phyloP scores from a whole-genome alignment of 2,329 filamentous ascomycete species.

The Chaetomiaceae sp. region DNA sequence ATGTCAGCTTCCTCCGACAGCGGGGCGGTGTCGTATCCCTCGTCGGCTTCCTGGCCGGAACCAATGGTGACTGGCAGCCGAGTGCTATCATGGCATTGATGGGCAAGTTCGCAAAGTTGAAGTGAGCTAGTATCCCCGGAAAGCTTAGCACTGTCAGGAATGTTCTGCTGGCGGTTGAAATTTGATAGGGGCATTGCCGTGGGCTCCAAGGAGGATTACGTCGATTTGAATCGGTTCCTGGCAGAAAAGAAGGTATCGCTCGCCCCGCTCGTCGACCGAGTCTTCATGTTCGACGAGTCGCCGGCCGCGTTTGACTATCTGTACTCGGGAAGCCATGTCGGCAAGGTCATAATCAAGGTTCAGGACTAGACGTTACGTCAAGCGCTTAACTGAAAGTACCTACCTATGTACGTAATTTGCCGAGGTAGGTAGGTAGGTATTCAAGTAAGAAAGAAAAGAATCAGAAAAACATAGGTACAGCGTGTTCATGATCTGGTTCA shows the following conservation, averaged over 20 bases:
- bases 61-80: constrained; percentile 14
- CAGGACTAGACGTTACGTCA: too few relatives aligned
- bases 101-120: constrained; percentile 15
- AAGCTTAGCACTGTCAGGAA: neutral
- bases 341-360: constrained; percentile 1
- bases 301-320: constrained; percentile 15
- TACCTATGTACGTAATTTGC: too few relatives aligned
- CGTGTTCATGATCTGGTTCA: too few relatives aligned
- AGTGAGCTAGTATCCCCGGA: constrained; percentile 6
- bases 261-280: constrained; percentile 7
- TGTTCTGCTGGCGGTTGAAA: neutral
- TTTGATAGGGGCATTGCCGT: constrained; percentile 12
- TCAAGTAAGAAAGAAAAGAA: too few relatives aligned
- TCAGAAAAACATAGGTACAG: too few relatives aligned
- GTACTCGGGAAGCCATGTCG: constrained; percentile 14
- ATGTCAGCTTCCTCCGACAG: constrained; percentile 14
- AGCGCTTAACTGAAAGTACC: too few relatives aligned
- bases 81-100: constrained; percentile 14
- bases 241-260: constrained; percentile 12
- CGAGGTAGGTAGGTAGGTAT: too few relatives aligned
- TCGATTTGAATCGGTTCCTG: constrained; percentile 12
- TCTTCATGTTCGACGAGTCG: constrained; percentile 9
- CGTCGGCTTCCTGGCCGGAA: constrained; percentile 18
- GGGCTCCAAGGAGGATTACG: constrained; percentile 15
- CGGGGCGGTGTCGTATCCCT: constrained; percentile 13